These are phyloP conservation scores for Cucurbita moschata DNA, from an alignment of 306 rosid genomes.

Conservation along the genomic window DNA sequence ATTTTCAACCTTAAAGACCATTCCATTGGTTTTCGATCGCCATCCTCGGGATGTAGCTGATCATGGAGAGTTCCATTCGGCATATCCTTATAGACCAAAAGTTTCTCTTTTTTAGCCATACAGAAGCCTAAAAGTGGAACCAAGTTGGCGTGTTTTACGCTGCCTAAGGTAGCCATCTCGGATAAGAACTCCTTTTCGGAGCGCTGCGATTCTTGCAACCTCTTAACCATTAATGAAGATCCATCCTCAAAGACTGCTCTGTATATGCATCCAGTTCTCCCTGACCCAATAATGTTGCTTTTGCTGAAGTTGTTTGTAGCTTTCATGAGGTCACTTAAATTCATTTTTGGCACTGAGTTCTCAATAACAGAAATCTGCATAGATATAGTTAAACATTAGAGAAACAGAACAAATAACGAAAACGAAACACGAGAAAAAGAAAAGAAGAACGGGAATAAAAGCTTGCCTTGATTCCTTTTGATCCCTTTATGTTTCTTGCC, in stretches of 20 bases:
- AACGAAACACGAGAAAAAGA: background rate
- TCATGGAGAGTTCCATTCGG: slow-evolving; percentile 67
- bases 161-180: slow-evolving; percentile 75
- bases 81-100: slow-evolving; percentile 66
- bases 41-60: slow-evolving; percentile 42
- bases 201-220: slow-evolving; percentile 78
- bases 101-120: slow-evolving; percentile 73
- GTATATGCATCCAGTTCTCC: slow-evolving; percentile 81
- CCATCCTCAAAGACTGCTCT: slow-evolving; percentile 70
- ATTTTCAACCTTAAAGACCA: slow-evolving; percentile 78
- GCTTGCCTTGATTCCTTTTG: slow-evolving; percentile 65
- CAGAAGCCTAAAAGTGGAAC: slow-evolving; percentile 86
- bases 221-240: slow-evolving; percentile 69
- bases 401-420: background rate
- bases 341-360: slow-evolving; percentile 73
- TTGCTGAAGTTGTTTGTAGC: slow-evolving; percentile 77
- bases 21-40: slow-evolving; percentile 30
- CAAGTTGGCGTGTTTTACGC: slow-evolving; percentile 57
- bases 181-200: slow-evolving; percentile 73
- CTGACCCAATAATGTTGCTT: slow-evolving; percentile 51
- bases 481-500: slow-evolving; percentile 73
- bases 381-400: background rate
- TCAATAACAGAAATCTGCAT: slow-evolving; percentile 73
- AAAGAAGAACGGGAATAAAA: background rate
- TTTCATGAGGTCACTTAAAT: slow-evolving; percentile 82